A percentile compares a stretch with the other conserved stretches of the same genome.
These are phyloP conservation scores for Brassica cretica DNA, from an alignment of 345 rosid genomes.

Conservation along the genomic window DNA sequence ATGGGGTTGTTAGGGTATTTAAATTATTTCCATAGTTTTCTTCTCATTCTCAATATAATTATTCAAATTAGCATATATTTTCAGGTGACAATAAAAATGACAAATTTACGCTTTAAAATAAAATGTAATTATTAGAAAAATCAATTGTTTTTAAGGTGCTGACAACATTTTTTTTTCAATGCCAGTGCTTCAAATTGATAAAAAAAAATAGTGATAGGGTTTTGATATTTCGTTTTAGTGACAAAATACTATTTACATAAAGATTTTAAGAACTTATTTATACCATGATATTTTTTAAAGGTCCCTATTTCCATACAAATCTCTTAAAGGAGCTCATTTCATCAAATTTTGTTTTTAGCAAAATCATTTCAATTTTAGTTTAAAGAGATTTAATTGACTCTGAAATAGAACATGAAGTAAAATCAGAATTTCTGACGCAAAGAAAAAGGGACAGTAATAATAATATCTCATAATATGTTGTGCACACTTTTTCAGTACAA, in stretches of 20 bases:
- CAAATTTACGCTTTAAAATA: neutral
- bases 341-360: neutral
- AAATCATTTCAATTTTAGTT: neutral
- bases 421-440: neutral
- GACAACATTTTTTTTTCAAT: neutral
- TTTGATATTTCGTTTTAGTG: neutral
- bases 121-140: neutral
- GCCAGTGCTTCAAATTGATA: neutral
- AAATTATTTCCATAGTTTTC: neutral
- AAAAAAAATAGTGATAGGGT: neutral
- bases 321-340: neutral
- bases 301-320: neutral
- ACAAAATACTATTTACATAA: neutral
- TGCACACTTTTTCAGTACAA: constrained; percentile 3
- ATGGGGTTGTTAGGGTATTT: neutral
- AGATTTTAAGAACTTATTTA: neutral
- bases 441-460: neutral
- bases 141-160: neutral
- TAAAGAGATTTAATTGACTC: neutral
- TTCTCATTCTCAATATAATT: neutral
- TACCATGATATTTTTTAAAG: neutral
- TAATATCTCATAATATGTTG: neutral
- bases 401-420: neutral
- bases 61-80: neutral
- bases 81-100: neutral